These are phyloP conservation scores for Gossypium aridum DNA, from an alignment of 441 rosid genomes.

Conservation along the genomic window DNA sequence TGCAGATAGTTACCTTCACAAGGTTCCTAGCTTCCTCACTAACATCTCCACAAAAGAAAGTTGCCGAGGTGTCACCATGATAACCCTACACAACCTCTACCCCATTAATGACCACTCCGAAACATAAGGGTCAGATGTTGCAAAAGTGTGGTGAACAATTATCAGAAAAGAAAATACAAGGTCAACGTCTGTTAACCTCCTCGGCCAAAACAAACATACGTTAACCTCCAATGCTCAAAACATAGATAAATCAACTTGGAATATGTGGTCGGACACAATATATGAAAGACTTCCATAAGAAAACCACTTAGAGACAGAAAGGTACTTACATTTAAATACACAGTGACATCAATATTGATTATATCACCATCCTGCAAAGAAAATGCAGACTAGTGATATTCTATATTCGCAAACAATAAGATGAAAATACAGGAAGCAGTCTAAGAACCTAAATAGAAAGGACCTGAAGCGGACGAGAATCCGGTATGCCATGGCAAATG, in stretches of 20 bases:
- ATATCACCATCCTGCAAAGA: slow-evolving; percentile 84
- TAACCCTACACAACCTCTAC: slow-evolving; percentile 47
- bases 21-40: slow-evolving; percentile 66
- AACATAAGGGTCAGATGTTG: background rate
- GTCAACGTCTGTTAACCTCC: background rate
- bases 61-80: slow-evolving; percentile 92
- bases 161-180: background rate
- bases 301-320: slow-evolving; percentile 2
- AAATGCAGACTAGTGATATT: background rate
- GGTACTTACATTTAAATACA: slow-evolving; percentile 61
- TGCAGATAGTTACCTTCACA: slow-evolving; percentile 50
- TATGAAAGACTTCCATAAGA: background rate
- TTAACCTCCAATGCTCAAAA: background rate
- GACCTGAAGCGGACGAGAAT: slow-evolving; percentile 83
- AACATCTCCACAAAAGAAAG: slow-evolving; percentile 85
- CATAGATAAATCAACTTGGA: background rate
- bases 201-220: background rate
- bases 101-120: background rate
- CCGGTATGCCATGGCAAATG: slow-evolving; percentile 96
- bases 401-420: background rate
- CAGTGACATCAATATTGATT: slow-evolving; percentile 87
- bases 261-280: background rate
- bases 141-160: slow-evolving; percentile 4
- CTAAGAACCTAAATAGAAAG: slow-evolving; percentile 9
- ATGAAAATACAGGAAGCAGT: background rate